Evolutionary conservation across 805 yeast genomes (phyloP).

Genomic region (Cyberlindnera sargentensis): DNA sequence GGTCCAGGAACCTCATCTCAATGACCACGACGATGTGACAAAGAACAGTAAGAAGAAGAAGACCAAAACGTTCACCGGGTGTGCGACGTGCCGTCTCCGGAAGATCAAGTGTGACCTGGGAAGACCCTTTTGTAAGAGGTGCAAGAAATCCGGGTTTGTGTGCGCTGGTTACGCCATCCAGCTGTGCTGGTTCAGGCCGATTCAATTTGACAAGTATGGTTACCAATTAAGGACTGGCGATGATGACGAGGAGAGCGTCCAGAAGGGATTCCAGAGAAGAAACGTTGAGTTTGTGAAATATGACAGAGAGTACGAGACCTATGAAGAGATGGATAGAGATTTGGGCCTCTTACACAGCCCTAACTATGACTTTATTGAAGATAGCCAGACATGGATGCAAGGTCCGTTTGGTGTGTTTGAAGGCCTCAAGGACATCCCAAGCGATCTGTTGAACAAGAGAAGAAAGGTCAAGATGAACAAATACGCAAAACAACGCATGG

Average conservation of each 20-base stretch:
- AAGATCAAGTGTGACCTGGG: slow-evolving; percentile 75
- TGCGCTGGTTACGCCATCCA: slow-evolving; percentile 85
- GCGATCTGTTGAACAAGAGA: slow-evolving; percentile 18
- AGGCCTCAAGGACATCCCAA: slow-evolving; percentile 27
- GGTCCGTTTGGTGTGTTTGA: slow-evolving; percentile 86
- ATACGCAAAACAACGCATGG: slow-evolving; percentile 11
- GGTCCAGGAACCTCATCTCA: neutral
- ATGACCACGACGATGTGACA: too few species aligned
- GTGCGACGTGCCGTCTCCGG: slow-evolving; percentile 79
- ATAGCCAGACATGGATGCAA: slow-evolving; percentile 42
- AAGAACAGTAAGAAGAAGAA: slow-evolving; percentile 24
- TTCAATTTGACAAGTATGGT: slow-evolving; percentile 42
- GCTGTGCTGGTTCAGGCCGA: slow-evolving; percentile 63
- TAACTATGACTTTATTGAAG: slow-evolving; percentile 32
- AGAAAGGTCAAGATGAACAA: slow-evolving; percentile 20
- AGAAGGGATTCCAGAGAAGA: slow-evolving; percentile 60
- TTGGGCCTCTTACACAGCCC: slow-evolving; percentile 47
- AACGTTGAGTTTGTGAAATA: slow-evolving; percentile 70
- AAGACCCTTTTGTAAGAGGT: slow-evolving; percentile 65
- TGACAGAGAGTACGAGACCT: slow-evolving; percentile 58
- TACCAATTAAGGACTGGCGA: slow-evolving; percentile 23
- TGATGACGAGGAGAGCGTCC: slow-evolving; percentile 24
- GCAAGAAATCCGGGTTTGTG: slow-evolving; percentile 54
- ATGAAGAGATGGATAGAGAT: slow-evolving; percentile 78
- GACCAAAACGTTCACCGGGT: slow-evolving; percentile 77